A percentile compares a stretch with the other conserved stretches of the same genome.
These are phyloP conservation scores for Saksenaea oblongispora DNA, from an alignment of 371 early-diverging fungal genomes.

Conservation along the genomic window DNA sequence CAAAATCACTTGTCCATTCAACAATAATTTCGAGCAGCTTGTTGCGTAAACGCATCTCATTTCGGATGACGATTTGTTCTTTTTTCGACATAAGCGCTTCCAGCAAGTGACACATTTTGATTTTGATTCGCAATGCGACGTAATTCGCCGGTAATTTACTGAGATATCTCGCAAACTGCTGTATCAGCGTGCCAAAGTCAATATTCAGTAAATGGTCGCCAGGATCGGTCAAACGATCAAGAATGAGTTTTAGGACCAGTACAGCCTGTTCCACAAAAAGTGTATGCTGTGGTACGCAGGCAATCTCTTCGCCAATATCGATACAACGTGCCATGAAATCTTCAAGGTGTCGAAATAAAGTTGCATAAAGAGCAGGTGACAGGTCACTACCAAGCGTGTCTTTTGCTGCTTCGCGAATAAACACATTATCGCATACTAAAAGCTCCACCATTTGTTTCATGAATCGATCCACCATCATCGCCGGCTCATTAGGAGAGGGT, in stretches of 20 bases:
- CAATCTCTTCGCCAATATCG: slow-evolving; percentile 66
- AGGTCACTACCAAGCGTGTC: slow-evolving; percentile 87
- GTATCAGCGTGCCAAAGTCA: slow-evolving; percentile 81
- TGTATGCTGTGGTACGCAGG: slow-evolving; percentile 74
- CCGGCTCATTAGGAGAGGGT: slow-evolving; percentile 40
- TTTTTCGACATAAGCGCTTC: slow-evolving; percentile 81
- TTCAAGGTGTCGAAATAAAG: slow-evolving; percentile 76
- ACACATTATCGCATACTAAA: slow-evolving; percentile 80
- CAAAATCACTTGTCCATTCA: slow-evolving; percentile 86
- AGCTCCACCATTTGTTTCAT: slow-evolving; percentile 81
- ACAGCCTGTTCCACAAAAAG: slow-evolving; percentile 88
- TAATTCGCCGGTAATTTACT: slow-evolving; percentile 64
- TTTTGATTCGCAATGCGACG: slow-evolving; percentile 74
- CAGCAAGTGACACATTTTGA: slow-evolving; percentile 82
- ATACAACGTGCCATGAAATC: slow-evolving; percentile 71
- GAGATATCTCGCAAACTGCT: slow-evolving; percentile 76
- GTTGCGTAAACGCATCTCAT: slow-evolving; percentile 84
- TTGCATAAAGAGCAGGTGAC: slow-evolving; percentile 74
- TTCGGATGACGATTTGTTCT: slow-evolving; percentile 75
- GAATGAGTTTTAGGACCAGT: slow-evolving; percentile 76
- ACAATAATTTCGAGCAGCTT: slow-evolving; percentile 75
- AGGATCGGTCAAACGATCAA: slow-evolving; percentile 76
- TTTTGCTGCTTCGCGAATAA: slow-evolving; percentile 85
- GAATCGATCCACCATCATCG: slow-evolving; percentile 71
- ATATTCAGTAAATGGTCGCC: slow-evolving; percentile 71